Percentiles rank a stretch among this genome's conserved stretches.
Evolutionary conservation across 352 stramenopile genomes (phyloP).

Genomic region (Pythium scleroteichum): DNA sequence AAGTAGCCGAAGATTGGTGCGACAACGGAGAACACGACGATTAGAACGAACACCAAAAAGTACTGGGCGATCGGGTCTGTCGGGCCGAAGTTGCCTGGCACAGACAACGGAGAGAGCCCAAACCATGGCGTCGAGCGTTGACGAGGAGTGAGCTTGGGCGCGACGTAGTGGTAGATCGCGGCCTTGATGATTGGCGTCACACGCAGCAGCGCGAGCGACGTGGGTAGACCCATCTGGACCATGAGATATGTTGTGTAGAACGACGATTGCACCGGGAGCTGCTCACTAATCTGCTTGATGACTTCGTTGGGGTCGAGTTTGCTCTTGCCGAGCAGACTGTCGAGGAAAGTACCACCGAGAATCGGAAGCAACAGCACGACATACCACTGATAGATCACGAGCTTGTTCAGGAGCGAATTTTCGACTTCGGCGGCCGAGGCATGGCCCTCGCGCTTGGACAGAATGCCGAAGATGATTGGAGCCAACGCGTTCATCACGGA

Average conservation of each 20-base stretch:
- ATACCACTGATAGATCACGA: slow-evolving; percentile 84
- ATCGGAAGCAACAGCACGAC: slow-evolving; percentile 83
- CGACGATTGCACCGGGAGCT: slow-evolving; percentile 72
- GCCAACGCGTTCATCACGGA: slow-evolving; percentile 78
- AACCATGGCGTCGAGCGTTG: slow-evolving; percentile 71
- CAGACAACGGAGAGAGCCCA: slow-evolving; percentile 55
- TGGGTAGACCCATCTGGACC: slow-evolving; percentile 70
- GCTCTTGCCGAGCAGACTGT: slow-evolving; percentile 57
- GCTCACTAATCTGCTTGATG: slow-evolving; percentile 55
- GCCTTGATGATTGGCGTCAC: slow-evolving; percentile 76
- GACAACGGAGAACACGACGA: slow-evolving; percentile 74
- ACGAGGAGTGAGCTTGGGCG: slow-evolving; percentile 79
- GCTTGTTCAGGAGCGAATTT: slow-evolving; percentile 77
- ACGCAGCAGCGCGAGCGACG: slow-evolving; percentile 64
- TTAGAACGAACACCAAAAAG: slow-evolving; percentile 73
- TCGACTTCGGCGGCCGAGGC: slow-evolving; percentile 60
- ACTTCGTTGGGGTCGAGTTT: slow-evolving; percentile 32
- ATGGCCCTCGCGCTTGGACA: slow-evolving; percentile 82
- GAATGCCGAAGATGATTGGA: slow-evolving; percentile 80
- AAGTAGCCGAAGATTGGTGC: slow-evolving; percentile 85
- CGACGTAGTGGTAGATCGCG: slow-evolving; percentile 71
- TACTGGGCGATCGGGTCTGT: slow-evolving; percentile 68
- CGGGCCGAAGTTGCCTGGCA: slow-evolving; percentile 59
- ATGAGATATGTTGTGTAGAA: slow-evolving; percentile 85
- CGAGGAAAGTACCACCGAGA: slow-evolving; percentile 78